Evolutionary conservation across 345 rosid genomes (phyloP), one percentile per base, ranked within the genome.

Genomic region (Euphorbia tirucalli): DNA sequence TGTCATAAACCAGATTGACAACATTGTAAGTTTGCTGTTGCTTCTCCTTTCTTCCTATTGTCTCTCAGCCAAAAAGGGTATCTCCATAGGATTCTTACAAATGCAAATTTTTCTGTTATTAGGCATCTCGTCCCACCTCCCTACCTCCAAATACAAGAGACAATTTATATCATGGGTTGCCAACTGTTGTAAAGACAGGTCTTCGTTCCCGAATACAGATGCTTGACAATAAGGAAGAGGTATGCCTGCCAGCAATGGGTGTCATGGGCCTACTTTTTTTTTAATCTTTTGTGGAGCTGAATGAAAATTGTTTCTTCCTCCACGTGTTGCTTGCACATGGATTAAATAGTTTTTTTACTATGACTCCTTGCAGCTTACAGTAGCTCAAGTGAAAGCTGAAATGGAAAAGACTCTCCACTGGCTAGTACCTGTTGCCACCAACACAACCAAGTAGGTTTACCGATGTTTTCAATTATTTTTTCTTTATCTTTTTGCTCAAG

Each of bases 381-480:
- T 87, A 55, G 62, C 81, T 71, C 87, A 87, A 70, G 84, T 90
- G 62, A 89, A 89, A 81, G 87, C 86, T 76, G 94, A 95, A 75
- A 89, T 92, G 91, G 93, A 89, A 69, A 95, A 89, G 83, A 90
- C 83, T 18, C 88, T 91, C 28, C 79, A 77, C 14, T 95, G 99
- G 99, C 90, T 95, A 69, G 91, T 85, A 68, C 93, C 94, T 1
- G 65, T 92, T 24, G 97, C 99, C 62, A 28, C 90, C 68, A 90
- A 89, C 79, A 92, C 99, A 14, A 85, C 88, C 71, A 90, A 87
- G 98, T 95, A 85, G 32, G 89, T 77, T 71, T 44, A 15, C 49
- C 21, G 13, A 32, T 37, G 11, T 2, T 55, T 37, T 35, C 0
- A 35, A 2, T 19, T n/a, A 31, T 15, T 14, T 25, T 35, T 74